Evolutionary conservation across 2,329 filamentous ascomycete genomes (phyloP), one percentile per base, ranked within the genome.

Genomic region (Exutisphaerella laricina): DNA sequence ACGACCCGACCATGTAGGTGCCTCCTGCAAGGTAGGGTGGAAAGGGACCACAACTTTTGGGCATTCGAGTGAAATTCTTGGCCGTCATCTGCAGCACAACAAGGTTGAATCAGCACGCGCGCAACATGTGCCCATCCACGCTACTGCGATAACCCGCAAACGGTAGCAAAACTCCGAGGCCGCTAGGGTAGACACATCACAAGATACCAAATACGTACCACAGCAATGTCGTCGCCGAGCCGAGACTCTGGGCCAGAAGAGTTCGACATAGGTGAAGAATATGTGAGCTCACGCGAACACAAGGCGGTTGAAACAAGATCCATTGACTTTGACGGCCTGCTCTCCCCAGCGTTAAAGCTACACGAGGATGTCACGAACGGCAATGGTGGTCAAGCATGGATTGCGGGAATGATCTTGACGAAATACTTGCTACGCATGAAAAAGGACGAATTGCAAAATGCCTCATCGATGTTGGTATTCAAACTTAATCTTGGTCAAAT

Each of bases 321-420:
- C 17, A 61, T 80, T 13, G 71, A 75, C 25, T 92, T 97, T 59
- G 82, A 85, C 50, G 84, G 85, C 28, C 75, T 92, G 39, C 73
- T 96, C 23, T 66, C 56, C 14, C 70, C 76, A 35, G 81, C 85
- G 32, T 74, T 97, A 48, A 73, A 77, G 47, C 77, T 97, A 12
- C 84, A 86, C 58, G 88, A 96, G 65, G 89, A 97, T 65, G 75
- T 95, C 35, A 79, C 78, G 44, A 79, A 85, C 50, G 92, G 92
- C 48, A 97, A 92, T 65, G 92, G 92, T 36, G 92, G 92, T 2
- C 86, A 94, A 66, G 75, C 94, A 8, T 97, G 92, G 92, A 90
- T 89, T 3, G 90, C 90, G 1, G 92, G 92, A 8, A 85, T 94
- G 80, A 78, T 92, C 12, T 72, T 98, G 40, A 78, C 85, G 14